phyloP scores from a whole-genome alignment of 78 protist species.

The Salpingoeca rosetta region DNA sequence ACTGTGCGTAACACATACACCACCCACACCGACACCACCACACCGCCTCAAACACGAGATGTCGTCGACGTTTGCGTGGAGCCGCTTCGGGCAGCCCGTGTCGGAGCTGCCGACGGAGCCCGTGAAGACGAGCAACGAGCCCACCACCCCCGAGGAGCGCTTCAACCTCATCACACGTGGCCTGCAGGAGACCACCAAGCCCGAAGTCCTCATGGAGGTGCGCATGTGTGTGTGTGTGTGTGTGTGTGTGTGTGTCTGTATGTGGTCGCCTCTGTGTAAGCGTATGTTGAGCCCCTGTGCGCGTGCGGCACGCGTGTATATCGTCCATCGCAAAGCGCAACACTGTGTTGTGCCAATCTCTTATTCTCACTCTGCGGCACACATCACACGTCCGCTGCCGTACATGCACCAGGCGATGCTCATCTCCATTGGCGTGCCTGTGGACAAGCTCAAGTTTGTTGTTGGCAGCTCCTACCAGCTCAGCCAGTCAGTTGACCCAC shows the following conservation, averaged over 20 bases:
- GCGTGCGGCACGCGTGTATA: too few relatives aligned
- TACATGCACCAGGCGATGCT: not conserved
- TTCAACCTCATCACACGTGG: not conserved
- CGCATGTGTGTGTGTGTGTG: conserved; percentile 9
- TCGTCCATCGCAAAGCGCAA: too few relatives aligned
- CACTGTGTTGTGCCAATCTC: not conserved
- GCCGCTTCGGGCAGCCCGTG: too few relatives aligned
- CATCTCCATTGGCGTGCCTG: conserved; percentile 11
- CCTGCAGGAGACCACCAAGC: conserved; percentile 5
- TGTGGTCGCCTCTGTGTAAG: not conserved
- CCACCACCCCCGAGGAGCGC: not conserved
- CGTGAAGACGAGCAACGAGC: too few relatives aligned
- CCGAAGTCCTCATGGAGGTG: not conserved
- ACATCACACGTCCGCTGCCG: not conserved
- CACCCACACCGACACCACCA: too few relatives aligned
- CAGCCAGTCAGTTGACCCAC: not conserved
- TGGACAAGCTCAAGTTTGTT: conserved; percentile 29
- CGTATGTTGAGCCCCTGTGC: not conserved
- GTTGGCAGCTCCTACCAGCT: conserved; percentile 9
- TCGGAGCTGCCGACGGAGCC: too few relatives aligned
- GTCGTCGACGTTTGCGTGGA: too few relatives aligned
- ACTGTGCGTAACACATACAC: too few relatives aligned
- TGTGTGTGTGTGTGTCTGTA: conserved; percentile 8
- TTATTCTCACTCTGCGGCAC: not conserved
- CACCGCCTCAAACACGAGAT: too few relatives aligned